phyloP scores from a whole-genome alignment of 2,329 filamentous ascomycete species.

The Aspergillus costaricaensis region DNA sequence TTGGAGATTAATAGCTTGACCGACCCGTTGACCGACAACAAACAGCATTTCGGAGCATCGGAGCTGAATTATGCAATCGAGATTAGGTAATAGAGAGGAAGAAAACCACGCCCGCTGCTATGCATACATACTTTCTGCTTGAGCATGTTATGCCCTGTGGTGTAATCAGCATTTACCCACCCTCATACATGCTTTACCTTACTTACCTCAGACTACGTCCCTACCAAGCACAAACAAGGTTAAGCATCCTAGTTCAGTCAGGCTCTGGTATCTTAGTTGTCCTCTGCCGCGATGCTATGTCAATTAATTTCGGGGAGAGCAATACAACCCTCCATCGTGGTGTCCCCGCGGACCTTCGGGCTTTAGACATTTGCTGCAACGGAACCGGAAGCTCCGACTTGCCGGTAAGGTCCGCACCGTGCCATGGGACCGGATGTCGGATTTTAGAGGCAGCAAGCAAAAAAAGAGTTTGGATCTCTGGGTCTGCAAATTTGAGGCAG shows the following conservation, averaged over 20 bases:
- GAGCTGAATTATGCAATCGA: neutral
- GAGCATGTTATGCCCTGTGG: too few species aligned
- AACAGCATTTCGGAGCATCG: neutral
- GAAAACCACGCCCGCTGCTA: too few species aligned
- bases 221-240: too few species aligned
- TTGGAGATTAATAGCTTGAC: neutral
- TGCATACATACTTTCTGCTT: neutral
- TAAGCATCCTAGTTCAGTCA: too few species aligned
- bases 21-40: neutral
- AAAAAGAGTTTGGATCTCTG: neutral
- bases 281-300: too few species aligned
- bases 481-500: neutral
- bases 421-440: constrained; percentile 3
- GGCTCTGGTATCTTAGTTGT: too few species aligned
- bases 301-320: too few species aligned
- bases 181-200: too few species aligned
- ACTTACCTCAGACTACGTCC: too few species aligned
- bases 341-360: constrained; percentile 3
- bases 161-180: too few species aligned
- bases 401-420: constrained; percentile 14
- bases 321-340: too few species aligned
- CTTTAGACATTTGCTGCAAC: neutral
- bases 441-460: neutral
- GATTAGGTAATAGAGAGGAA: neutral
- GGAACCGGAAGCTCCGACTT: constrained; percentile 14